A percentile compares a stretch with the other conserved stretches of the same genome.
Conservation (phyloP, 1,284 basidiomycete species). For the Tilletia setariae region DNA sequence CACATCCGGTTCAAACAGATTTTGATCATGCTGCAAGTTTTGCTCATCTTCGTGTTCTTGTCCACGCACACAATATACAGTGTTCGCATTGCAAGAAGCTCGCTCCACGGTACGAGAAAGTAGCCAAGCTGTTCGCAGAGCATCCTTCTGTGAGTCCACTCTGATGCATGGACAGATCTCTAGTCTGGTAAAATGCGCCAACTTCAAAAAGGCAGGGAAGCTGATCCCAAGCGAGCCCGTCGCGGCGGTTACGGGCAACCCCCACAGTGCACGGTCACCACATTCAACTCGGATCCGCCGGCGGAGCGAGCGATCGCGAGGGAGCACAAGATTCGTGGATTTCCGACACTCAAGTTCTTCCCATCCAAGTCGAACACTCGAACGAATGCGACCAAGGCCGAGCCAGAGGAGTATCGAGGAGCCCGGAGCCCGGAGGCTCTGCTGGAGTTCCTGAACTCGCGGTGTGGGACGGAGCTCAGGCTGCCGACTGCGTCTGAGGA, state of each 20-base stretch:
- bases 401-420: slow-evolving; percentile 2
- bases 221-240: too few relatives aligned
- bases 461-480: slow-evolving; percentile 6
- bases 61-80: not conserved
- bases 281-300: slow-evolving; percentile 7
- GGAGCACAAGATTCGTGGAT: slow-evolving; percentile 10
- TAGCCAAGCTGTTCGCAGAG: not conserved
- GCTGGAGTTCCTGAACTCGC: slow-evolving; percentile 5
- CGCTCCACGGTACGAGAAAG: not conserved
- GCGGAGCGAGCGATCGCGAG: slow-evolving; percentile 6
- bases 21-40: not conserved
- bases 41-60: not conserved
- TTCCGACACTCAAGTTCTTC: slow-evolving; percentile 12
- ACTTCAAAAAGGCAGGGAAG: not conserved
- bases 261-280: slow-evolving; percentile 4
- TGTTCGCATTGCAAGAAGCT: slow-evolving; percentile 14
- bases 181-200: too few relatives aligned
- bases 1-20: not conserved
- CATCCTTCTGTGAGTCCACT: slow-evolving; percentile 4
- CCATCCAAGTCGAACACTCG: not conserved
- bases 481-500: not conserved
- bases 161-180: not conserved
- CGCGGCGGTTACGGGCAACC: too few relatives aligned
- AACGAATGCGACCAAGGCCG: slow-evolving; percentile 2
- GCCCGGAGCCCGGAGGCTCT: slow-evolving; percentile 1